phyloP scores from a whole-genome alignment of 169 alveolate genomes.

The Amoebophrya sp. region DNA sequence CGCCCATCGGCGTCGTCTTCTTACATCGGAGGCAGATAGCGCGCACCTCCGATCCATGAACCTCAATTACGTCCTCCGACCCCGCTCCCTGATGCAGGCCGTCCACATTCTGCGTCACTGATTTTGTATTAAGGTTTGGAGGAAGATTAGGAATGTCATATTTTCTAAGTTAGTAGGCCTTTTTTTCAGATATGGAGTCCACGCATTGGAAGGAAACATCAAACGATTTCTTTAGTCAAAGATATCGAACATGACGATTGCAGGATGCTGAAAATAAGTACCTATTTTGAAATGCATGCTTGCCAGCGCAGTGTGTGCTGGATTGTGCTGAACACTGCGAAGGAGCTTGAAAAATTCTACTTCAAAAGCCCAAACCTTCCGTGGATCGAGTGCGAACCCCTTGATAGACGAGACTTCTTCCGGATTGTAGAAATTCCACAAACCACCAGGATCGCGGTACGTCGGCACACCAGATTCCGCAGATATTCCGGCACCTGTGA shows the following conservation, averaged over 20 bases:
- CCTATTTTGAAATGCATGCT: not conserved
- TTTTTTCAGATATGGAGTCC: no score
- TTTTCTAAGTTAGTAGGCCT: no score
- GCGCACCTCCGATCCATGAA: not conserved
- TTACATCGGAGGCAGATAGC: not conserved
- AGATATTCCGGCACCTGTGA: not conserved
- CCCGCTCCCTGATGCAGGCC: not conserved
- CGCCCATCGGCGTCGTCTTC: not conserved
- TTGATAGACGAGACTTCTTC: not conserved
- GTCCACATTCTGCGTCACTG: not conserved
- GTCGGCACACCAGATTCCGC: not conserved
- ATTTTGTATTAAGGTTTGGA: no score
- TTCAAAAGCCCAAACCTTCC: not conserved
- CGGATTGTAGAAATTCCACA: not conserved
- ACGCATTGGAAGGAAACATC: no score
- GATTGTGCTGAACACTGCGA: not conserved
- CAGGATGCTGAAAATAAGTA: no score
- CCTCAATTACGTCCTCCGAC: not conserved
- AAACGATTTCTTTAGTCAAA: no score
- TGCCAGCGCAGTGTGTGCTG: not conserved
- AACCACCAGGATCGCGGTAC: not conserved
- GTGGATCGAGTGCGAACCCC: not conserved
- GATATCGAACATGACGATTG: no score
- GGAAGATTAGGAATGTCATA: no score
- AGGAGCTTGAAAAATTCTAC: not conserved